These are phyloP conservation scores for Melampsora americana DNA, from an alignment of 1,284 basidiomycete genomes.

Conservation along the genomic window DNA sequence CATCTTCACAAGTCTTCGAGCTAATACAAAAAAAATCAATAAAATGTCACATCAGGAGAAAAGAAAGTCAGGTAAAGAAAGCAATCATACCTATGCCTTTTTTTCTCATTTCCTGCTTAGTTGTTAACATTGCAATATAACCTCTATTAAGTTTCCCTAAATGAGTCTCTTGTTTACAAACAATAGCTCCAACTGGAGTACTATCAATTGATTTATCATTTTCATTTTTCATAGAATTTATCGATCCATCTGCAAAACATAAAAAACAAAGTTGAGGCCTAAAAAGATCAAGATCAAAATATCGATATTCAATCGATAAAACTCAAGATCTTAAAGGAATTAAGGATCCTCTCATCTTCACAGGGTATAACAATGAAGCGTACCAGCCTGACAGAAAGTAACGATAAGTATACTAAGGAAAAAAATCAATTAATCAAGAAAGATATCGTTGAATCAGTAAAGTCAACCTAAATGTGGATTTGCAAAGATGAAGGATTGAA, in stretches of 20 bases:
- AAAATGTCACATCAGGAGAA: constrained; percentile 1
- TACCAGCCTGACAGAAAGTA: constrained; percentile 94
- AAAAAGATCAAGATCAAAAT: background rate
- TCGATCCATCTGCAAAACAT: constrained; percentile 46
- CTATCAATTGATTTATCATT: constrained; percentile 55
- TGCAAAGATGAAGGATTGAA: too few relatives aligned
- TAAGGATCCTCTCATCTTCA: background rate
- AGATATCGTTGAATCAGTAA: background rate
- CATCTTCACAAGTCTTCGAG: constrained; percentile 70
- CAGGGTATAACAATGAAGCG: constrained; percentile 42
- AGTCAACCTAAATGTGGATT: background rate
- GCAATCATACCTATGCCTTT: constrained; percentile 76
- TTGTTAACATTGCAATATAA: constrained; percentile 97
- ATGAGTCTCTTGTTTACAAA: constrained; percentile 88
- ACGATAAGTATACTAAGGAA: constrained; percentile 56
- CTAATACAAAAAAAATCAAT: constrained; percentile 56
- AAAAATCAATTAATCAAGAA: background rate
- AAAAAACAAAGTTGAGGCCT: constrained; percentile 94
- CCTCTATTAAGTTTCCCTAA: constrained; percentile 73
- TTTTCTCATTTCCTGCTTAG: constrained; percentile 73
- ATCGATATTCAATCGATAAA: too few relatives aligned
- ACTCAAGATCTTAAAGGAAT: background rate
- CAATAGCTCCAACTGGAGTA: constrained; percentile 71
- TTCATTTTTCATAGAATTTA: constrained; percentile 47
- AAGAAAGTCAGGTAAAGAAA: constrained; percentile 52